These are phyloP conservation scores for Fraxinus americana DNA, from an alignment of 257 asterid genomes.

Conservation along the genomic window DNA sequence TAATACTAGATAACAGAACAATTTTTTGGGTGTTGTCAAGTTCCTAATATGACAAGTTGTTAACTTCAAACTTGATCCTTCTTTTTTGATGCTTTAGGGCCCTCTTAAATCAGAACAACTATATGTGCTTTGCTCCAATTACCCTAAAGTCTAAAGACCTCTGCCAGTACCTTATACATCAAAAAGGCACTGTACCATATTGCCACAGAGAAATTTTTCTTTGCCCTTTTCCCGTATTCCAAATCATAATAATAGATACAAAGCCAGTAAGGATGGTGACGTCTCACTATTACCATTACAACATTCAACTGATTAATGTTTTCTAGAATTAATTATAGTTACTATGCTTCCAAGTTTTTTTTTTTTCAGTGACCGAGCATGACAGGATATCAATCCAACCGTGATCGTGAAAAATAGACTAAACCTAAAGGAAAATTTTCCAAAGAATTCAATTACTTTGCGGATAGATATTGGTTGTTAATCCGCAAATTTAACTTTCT, in stretches of 20 bases:
- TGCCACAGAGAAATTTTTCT: background rate
- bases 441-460: constrained; percentile 12
- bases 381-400: background rate
- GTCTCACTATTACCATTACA: background rate
- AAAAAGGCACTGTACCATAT: background rate
- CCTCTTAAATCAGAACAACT: constrained; percentile 1
- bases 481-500: constrained; percentile 17
- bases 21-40: constrained; percentile 1
- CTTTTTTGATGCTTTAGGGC: constrained; percentile 5
- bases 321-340: constrained; percentile 14
- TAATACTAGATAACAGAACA: background rate
- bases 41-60: background rate
- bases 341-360: constrained; percentile 1
- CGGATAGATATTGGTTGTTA: background rate
- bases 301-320: constrained; percentile 10
- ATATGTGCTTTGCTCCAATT: background rate
- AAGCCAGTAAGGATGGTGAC: constrained; percentile 1
- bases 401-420: constrained; percentile 13
- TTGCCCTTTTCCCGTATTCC: background rate
- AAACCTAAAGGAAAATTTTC: background rate
- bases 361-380: background rate
- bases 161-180: background rate
- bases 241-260: constrained; percentile 5
- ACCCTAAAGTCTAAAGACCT: background rate
- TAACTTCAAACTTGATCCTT: constrained; percentile 14